Base-by-base conservation (phyloP, 1,139 yeast genomes). In the Blastobotrys ciferrii region DNA sequence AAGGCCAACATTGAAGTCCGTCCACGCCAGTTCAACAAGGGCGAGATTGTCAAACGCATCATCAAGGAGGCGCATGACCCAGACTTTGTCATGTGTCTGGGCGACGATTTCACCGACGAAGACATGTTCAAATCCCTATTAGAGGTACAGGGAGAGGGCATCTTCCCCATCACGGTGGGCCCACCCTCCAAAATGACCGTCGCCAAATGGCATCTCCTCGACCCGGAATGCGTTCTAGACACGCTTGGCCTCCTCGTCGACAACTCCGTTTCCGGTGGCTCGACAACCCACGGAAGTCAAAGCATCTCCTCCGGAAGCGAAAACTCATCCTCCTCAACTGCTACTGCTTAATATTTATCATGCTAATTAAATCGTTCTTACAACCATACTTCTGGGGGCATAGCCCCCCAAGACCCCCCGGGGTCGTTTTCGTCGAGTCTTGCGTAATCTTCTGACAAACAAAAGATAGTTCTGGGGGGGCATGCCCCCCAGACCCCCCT, bases 1-100 rank as follows among this genome's bases (percentile, higher is more conserved):
- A 94, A 94, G 70, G 98, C 98, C 43, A 94, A 94, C 63, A 78
- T 94, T 47, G 99, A 94, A 68, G 98, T 94, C 14, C 77, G 98
- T 55, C 99, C 99, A 7, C 80, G 81, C 52, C 86, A 88, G 64
- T 88, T 92, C 51, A 94, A 94, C 70, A 94, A 94, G 68, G 99
- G 99, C 49, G 98, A 91, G 67, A 94, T 94, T 61, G 98, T 87
- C 42, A 85, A 81, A 64, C 72, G 89, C 53, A 74, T 92, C 50
- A 86, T 88, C 42, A 46, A 52, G 3, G 53, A 62, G 43, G 64
- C 64, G n/a, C 65, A 66, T n/a, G 69, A 69, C 23, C 92, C 96
- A 0, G 96, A 87, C 61, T 92, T 94, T 62, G 79, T 87, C 44
- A 69, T 91, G 49, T 92, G 98, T 70, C 72, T 88, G 42, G 99